Base-by-base conservation (phyloP, 176 grass and related monocot species). In the Tillandsia leiboldiana region DNA sequence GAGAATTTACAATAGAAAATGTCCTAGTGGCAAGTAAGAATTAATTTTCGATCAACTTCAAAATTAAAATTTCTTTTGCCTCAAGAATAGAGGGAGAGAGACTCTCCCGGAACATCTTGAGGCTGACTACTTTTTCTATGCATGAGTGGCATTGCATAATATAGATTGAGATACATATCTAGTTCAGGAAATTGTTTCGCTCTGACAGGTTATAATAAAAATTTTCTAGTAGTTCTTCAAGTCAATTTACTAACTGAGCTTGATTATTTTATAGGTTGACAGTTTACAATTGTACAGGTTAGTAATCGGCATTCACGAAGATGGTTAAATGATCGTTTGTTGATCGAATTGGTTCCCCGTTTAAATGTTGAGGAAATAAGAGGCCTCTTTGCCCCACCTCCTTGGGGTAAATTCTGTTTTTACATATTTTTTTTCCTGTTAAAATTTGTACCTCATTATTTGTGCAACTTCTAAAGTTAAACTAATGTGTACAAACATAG, bases 331-430 rank as follows among this genome's bases (percentile, higher is more conserved):
- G 93, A 92, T 50, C 89, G 89, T 26, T 76, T 97, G 73, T 65
- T 97, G 51, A 87, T 92, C 69, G 93, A 97, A 69, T 80, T 97
- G 11, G 86, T 97, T 48, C 89, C 89, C 0, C 83, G 84, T 27
- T 88, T 96, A 47, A 83, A 97, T 75, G 89, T 83, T 14, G 89
- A 92, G 75, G 93, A 96, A 81, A 96, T 96, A 63, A 89, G 87
- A 85, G 86, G 93, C 73, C 89, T 96, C 2, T 97, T 97, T 67
- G 88, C 93, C 68, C 93, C 93, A 62, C 93, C 93, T 67, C 93
- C 93, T 63, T 97, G 81, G 78, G 89, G 93, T 92, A 87, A 69
- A 50, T 77, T 65, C 12, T 18, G 1, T 14, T 2, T 52, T 49
- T 11, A 48, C 1, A 20, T 57, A n/a, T 61, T 61, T 23, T 20